Percentiles rank a stretch among this genome's conserved stretches.
Conservation (phyloP, 371 early-diverging fungal species). For the Choanephora cucurbitarum region DNA sequence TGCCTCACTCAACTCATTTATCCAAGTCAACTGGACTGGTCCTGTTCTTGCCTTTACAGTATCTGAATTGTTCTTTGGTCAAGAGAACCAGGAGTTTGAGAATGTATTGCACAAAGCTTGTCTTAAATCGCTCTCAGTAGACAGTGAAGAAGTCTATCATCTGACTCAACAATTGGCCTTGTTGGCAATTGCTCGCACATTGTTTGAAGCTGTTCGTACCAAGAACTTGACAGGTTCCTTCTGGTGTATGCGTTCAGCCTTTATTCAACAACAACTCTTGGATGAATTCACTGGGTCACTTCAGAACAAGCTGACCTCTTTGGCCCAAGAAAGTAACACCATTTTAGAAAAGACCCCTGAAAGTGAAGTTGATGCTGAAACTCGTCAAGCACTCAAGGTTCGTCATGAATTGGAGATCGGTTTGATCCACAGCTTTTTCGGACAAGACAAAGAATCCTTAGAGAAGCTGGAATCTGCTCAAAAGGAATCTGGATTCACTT, state of each 20-base stretch:
- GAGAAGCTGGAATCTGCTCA: conserved; percentile 73
- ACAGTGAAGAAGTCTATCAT: conserved; percentile 87
- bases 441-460: conserved; percentile 70
- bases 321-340: conserved; percentile 27
- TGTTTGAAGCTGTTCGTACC: conserved; percentile 54
- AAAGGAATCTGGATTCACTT: conserved; percentile 75
- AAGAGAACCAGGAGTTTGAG: conserved; percentile 22
- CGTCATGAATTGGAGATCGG: conserved; percentile 79
- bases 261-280: conserved; percentile 83
- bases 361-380: conserved; percentile 9
- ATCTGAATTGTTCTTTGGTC: conserved; percentile 26
- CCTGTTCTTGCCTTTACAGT: conserved; percentile 53
- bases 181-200: conserved; percentile 62
- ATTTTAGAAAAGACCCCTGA: conserved; percentile 13
- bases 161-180: conserved; percentile 71
- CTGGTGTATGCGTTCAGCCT: conserved; percentile 78
- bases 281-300: conserved; percentile 84
- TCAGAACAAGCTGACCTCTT: conserved; percentile 46
- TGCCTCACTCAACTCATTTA: conserved; percentile 62
- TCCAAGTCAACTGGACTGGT: conserved; percentile 74
- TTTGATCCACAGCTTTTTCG: conserved; percentile 75
- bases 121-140: conserved; percentile 60
- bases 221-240: conserved; percentile 51
- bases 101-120: conserved; percentile 34
- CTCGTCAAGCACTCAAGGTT: conserved; percentile 48